A percentile compares a stretch with the other conserved stretches of the same genome.
phyloP scores from a whole-genome alignment of 805 yeast genomes.

The Hanseniaspora valbyensis region DNA sequence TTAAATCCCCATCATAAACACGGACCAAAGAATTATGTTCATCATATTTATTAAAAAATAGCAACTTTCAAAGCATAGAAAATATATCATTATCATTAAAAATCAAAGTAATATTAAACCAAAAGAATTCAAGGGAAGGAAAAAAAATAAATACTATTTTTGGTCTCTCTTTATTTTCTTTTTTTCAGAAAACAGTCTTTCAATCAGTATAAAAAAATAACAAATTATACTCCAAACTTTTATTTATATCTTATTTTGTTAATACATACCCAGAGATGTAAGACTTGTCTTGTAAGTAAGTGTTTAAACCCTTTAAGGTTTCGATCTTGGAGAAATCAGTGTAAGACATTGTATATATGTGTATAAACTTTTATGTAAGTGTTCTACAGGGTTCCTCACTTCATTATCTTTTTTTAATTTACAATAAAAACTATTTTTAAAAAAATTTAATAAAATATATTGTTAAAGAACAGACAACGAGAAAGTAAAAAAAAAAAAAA shows the following conservation, averaged over 20 bases:
- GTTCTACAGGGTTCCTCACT: conserved; percentile 14
- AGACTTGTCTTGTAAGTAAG: conserved; percentile 81
- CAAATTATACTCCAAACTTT: too few species aligned
- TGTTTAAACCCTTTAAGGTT: conserved; percentile 64
- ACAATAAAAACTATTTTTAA: too few species aligned
- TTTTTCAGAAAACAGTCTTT: too few species aligned
- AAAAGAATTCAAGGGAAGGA: not conserved
- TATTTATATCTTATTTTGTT: not conserved
- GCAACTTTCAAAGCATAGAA: not conserved
- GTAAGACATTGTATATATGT: conserved; percentile 46
- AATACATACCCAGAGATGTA: conserved; percentile 90
- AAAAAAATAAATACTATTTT: too few species aligned
- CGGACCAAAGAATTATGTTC: conserved; percentile 73
- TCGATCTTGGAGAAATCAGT: conserved; percentile 72
- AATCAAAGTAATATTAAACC: not conserved
- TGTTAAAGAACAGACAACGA: too few species aligned
- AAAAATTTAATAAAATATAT: not conserved
- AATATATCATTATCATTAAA: not conserved
- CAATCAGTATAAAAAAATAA: too few species aligned
- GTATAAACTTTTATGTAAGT: conserved; percentile 12
- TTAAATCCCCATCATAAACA: conserved; percentile 90
- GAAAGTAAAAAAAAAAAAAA: not conserved
- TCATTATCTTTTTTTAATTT: too few species aligned
- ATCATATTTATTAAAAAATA: conserved; percentile 36
- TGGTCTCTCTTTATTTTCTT: not conserved